Base-by-base conservation (phyloP, 495 filamentous ascomycete species). In the Umbilicaria muhlenbergii region DNA sequence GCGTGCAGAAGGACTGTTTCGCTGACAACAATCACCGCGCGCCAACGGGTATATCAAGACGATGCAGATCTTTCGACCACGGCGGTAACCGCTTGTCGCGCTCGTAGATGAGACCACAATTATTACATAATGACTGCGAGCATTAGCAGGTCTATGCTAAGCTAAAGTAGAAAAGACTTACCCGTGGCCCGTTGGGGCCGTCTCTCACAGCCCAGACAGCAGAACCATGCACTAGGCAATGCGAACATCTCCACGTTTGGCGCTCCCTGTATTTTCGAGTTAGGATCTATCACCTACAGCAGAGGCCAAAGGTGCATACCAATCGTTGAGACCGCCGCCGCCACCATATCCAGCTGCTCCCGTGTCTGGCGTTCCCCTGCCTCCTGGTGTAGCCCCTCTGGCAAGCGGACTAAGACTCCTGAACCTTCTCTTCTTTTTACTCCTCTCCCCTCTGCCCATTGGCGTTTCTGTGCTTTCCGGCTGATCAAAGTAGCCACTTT, bases 161-260 rank as follows among this genome's bases (percentile, higher is more conserved):
- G 34, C 16, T 24, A 19, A 42, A 35, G 39, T n/a, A 38, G 13
- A 18, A 34, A 41, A 24, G 19, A 63, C 77, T 70, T 73, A 95
- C 89, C 59, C 84, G 79, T 42, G 78, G 73, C 36, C 89, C 91
- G 49, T 71, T 66, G 14, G 91, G 91, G 17, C 91, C 91, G 56
- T 99, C 91, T 56, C 89, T 65, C 10, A 95, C 89, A 43, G 81
- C 86, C 92, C 91, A 99, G 19, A 94, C 83, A 5, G 84, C 79
- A 31, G 79, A 79, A 28, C 92, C 91, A 74, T 84, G 85, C 6
- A 95, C 77, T 49, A 66, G 69, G 59, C 91, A 99, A 59, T 94
- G 89, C n/a, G 64, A 62, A 66, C 91, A 99, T 36, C 86, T 73
- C 91, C 91, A 99, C 41, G 69, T 79, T 46, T 72, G 65, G 46